Evolutionary conservation across 352 stramenopile genomes (phyloP), one percentile per base, ranked within the genome.

Genomic region (Globisporangium viniferum): DNA sequence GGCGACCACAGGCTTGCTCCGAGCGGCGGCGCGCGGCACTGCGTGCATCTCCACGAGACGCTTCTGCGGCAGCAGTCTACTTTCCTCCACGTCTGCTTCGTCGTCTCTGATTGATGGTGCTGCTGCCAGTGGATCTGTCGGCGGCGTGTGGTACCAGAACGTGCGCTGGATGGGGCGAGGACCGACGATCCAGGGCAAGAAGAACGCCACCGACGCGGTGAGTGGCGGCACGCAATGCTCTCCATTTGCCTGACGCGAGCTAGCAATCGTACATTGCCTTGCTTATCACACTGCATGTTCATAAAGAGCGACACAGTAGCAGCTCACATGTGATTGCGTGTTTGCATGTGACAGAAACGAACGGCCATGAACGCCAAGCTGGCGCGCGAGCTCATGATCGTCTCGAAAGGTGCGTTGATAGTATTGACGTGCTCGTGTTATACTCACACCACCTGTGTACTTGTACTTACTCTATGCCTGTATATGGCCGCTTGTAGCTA

Each of bases 141-240:
- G 44, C 22, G 63, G 64, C 27, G 67, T 83, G 27, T 84, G 73
- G 72, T 62, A 59, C 22, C 79, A 86, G 62, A 81, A 66, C 46
- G 77, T 85, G 68, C 82, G 86, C 35, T 83, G 76, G 71, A 94
- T 94, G 86, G 86, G 86, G 2, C 84, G 86, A n/a, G 84, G 82
- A 0, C 86, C 86, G 22, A 94, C 86, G n/a, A 90, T 94, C 46
- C 81, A 91, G 63, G 84, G 84, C 73, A 82, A 78, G 66, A 94
- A 94, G 73, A 94, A 91, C 73, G 82, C 84, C 18, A 91, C 82
- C 15, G 84, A 94, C 33, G 86, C 81, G 59, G 86, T 94, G 64
- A 48, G 74, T 73, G 5, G 6, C 20, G 24, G 24, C 24, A 54
- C 2, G 5, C 20, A 22, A 1, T 31, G 12, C 41, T 12, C 20